Conservation (phyloP, 129 eudicot species). For the Kitagawia praeruptora region DNA sequence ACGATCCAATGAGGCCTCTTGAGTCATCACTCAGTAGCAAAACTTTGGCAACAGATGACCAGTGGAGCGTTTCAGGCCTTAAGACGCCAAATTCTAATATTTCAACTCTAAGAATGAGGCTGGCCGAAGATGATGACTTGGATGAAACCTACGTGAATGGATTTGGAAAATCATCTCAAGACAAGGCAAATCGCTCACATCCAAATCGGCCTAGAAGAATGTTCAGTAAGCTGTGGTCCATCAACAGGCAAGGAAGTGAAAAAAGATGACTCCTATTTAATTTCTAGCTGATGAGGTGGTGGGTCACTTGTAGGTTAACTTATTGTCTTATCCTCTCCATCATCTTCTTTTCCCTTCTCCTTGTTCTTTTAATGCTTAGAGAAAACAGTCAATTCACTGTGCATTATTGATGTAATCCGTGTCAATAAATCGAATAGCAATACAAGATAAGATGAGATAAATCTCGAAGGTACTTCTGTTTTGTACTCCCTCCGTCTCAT, state of each 20-base stretch:
- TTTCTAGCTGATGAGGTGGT: background rate
- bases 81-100: slow-evolving; percentile 57
- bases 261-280: slow-evolving; percentile 17
- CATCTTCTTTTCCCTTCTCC: slow-evolving; percentile 12
- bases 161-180: slow-evolving; percentile 36
- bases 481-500: too few relatives aligned
- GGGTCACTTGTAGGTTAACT: slow-evolving; percentile 29
- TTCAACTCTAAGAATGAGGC: slow-evolving; percentile 65
- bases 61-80: slow-evolving; percentile 75
- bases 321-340: slow-evolving; percentile 14
- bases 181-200: slow-evolving; percentile 42
- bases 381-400: slow-evolving; percentile 22
- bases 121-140: slow-evolving; percentile 63
- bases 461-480: background rate
- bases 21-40: slow-evolving; percentile 39
- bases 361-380: slow-evolving; percentile 39
- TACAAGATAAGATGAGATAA: slow-evolving; percentile 4
- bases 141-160: slow-evolving; percentile 38
- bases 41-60: slow-evolving; percentile 61
- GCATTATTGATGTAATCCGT: slow-evolving; percentile 43
- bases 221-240: slow-evolving; percentile 80
- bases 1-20: slow-evolving; percentile 18
- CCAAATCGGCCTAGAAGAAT: slow-evolving; percentile 68
- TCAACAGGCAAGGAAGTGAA: slow-evolving; percentile 45
- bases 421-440: slow-evolving; percentile 27